These are phyloP conservation scores for Saccharomyces jurei DNA, from an alignment of 805 yeast genomes.

Conservation along the genomic window DNA sequence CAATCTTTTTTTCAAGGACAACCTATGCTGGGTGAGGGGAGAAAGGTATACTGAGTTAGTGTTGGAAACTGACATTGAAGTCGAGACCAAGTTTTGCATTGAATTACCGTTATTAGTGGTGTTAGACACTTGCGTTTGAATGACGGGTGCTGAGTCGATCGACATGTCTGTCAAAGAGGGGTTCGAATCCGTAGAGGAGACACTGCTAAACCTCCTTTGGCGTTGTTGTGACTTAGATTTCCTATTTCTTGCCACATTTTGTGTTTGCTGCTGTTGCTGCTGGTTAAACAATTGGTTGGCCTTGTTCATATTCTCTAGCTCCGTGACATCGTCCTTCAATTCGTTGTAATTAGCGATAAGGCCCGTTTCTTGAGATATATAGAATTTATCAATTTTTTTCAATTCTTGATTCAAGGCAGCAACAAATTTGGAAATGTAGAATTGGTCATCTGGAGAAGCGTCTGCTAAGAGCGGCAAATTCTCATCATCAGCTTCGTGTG, in stretches of 20 bases:
- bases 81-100: neutral
- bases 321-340: slow-evolving; percentile 53
- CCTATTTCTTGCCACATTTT: slow-evolving; percentile 9
- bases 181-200: slow-evolving; percentile 1
- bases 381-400: slow-evolving; percentile 68
- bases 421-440: slow-evolving; percentile 52
- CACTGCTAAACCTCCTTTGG: slow-evolving; percentile 7
- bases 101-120: neutral
- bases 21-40: slow-evolving; percentile 29
- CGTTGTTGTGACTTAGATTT: slow-evolving; percentile 2
- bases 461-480: neutral
- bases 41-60: slow-evolving; percentile 4
- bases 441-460: slow-evolving; percentile 28
- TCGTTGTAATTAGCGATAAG: slow-evolving; percentile 38
- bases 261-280: slow-evolving; percentile 10
- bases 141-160: neutral
- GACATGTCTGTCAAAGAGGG: neutral
- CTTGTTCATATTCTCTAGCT: slow-evolving; percentile 38
- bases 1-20: slow-evolving; percentile 60
- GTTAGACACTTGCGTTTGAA: neutral
- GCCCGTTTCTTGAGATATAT: slow-evolving; percentile 49
- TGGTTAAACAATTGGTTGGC: neutral
- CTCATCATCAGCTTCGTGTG: slow-evolving; percentile 20
- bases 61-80: neutral
- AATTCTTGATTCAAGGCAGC: slow-evolving; percentile 74